phyloP scores from a whole-genome alignment of 2,329 filamentous ascomycete species.

The Trichophyton rubrum region DNA sequence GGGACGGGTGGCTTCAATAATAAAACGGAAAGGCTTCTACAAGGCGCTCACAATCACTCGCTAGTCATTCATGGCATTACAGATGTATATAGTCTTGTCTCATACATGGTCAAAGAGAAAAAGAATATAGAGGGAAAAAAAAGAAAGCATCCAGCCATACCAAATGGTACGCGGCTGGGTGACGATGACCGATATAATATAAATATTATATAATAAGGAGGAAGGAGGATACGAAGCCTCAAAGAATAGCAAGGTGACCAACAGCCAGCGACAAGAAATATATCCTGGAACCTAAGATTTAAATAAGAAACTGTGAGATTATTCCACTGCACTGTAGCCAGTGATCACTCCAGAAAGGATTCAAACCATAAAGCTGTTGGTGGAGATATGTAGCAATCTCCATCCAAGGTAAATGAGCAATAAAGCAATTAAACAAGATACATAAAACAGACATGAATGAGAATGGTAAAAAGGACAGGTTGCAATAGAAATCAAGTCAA shows the following conservation, averaged over 20 bases:
- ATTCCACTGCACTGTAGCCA: slow-evolving; percentile 3
- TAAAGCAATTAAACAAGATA: slow-evolving; percentile 18
- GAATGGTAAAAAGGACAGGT: slow-evolving; percentile 15
- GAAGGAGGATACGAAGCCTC: not conserved
- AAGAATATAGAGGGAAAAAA: not conserved
- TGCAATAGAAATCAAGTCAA: slow-evolving; percentile 17
- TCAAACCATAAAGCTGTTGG: not conserved
- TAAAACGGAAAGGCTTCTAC: not conserved
- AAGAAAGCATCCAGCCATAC: not conserved
- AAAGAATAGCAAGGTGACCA: not conserved
- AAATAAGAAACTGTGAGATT: slow-evolving; percentile 2
- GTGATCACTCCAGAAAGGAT: not conserved
- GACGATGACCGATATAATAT: not conserved
- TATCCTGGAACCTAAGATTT: slow-evolving; percentile 1
- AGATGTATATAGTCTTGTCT: not conserved
- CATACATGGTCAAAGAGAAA: not conserved
- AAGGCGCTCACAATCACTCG: not conserved
- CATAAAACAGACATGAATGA: slow-evolving; percentile 17
- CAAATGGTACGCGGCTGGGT: not conserved
- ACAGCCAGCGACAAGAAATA: not conserved
- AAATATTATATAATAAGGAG: not conserved
- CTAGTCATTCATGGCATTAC: not conserved
- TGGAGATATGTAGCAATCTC: slow-evolving; percentile 2
- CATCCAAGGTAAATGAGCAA: slow-evolving; percentile 6
- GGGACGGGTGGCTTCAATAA: not conserved